Percentiles rank a stretch among this genome's conserved stretches.
phyloP scores from a whole-genome alignment of 2,329 filamentous ascomycete species.

The Alternaria consortialis region DNA sequence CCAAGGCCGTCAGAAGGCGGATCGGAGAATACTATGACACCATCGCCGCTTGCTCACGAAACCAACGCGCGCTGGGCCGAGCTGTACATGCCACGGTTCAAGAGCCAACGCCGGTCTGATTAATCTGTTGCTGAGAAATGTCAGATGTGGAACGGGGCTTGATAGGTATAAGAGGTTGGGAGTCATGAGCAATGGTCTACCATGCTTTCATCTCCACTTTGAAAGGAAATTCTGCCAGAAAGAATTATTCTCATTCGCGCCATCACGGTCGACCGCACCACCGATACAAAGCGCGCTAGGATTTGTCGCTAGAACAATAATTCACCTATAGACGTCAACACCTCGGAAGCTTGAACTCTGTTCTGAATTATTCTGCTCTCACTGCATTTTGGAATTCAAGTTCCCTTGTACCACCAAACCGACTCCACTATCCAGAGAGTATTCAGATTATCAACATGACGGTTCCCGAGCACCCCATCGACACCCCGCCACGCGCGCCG shows the following conservation, averaged over 20 bases:
- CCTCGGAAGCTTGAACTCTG: neutral
- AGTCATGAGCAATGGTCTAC: conserved; percentile 8
- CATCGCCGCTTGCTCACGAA: conserved; percentile 44
- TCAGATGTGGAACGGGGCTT: conserved; percentile 7
- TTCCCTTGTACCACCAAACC: neutral
- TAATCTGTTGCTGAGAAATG: conserved; percentile 41
- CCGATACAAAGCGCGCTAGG: conserved; percentile 22
- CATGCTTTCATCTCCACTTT: neutral
- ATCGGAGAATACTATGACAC: conserved; percentile 42
- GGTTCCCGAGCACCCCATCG: conserved; percentile 64
- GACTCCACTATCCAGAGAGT: neutral
- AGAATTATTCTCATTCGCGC: conserved; percentile 5
- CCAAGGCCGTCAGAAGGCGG: conserved; percentile 44
- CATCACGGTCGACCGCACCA: conserved; percentile 3
- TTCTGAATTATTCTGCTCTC: neutral
- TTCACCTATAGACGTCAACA: conserved; percentile 23
- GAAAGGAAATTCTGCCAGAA: conserved; percentile 3
- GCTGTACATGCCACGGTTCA: conserved; percentile 15
- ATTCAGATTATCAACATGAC: conserved; percentile 44
- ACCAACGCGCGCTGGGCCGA: conserved; percentile 28
- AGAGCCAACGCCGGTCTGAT: conserved; percentile 21
- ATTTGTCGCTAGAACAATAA: conserved; percentile 23
- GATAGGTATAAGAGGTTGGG: conserved; percentile 7
- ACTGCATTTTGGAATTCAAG: neutral
- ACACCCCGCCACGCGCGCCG: conserved; percentile 76